A percentile compares a stretch with the other conserved stretches of the same genome.
Conservation (phyloP, 2,329 filamentous ascomycete species). For the Pyrenochaeta sp. region DNA sequence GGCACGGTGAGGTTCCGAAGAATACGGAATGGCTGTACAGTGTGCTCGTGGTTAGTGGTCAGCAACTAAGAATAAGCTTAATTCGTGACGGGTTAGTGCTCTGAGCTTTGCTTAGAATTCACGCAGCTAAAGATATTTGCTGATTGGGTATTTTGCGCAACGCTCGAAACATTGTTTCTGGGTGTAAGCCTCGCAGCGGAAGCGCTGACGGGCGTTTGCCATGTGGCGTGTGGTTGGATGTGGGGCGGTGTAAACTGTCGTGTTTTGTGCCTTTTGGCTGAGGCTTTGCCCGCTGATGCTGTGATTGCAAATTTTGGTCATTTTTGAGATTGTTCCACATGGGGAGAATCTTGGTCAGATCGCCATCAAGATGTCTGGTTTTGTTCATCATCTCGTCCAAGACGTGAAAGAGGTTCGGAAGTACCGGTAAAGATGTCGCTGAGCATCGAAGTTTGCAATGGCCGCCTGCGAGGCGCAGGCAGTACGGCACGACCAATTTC, state of each 20-base stretch:
- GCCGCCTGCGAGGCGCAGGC: slow-evolving; percentile 1
- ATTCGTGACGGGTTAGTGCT: slow-evolving; percentile 14
- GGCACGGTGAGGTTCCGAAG: slow-evolving; percentile 15
- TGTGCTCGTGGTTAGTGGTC: slow-evolving; percentile 2
- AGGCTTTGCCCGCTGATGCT: slow-evolving; percentile 1
- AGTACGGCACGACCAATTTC: slow-evolving; percentile 5
- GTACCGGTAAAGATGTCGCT: background rate
- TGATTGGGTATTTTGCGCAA: slow-evolving; percentile 15
- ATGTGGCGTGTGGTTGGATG: slow-evolving; percentile 6
- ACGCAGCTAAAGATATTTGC: slow-evolving; percentile 13
- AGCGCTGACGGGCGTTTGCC: slow-evolving; percentile 17
- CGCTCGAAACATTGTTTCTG: slow-evolving; percentile 9
- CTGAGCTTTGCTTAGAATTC: slow-evolving; percentile 19
- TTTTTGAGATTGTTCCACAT: slow-evolving; percentile 5
- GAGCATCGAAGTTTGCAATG: background rate
- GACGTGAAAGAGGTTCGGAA: background rate
- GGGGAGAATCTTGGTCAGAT: background rate
- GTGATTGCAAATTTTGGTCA: slow-evolving; percentile 4
- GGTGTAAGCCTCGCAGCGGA: slow-evolving; percentile 16
- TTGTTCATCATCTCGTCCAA: too few species aligned
- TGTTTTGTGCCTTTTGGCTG: background rate
- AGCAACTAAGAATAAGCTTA: slow-evolving; percentile 18
- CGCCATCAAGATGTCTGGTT: slow-evolving; percentile 1
- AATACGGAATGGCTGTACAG: slow-evolving; percentile 17
- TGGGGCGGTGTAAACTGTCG: slow-evolving; percentile 11